Base-by-base conservation (phyloP, 1,139 yeast genomes). In the Kodamaea sp. region DNA sequence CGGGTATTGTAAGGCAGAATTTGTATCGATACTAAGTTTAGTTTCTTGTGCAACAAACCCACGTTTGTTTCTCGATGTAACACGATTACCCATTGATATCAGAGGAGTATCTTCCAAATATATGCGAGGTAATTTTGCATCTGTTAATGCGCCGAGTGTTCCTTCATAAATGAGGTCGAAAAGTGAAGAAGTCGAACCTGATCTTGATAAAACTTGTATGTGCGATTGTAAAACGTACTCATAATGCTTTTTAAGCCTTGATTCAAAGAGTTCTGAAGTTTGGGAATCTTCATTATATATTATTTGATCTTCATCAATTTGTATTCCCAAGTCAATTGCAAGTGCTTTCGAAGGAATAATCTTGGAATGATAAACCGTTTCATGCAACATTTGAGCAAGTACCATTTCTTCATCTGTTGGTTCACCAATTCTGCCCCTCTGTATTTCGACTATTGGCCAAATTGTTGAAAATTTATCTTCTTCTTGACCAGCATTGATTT, bases 321-420 rank as follows among this genome's bases (percentile, higher is more conserved):
- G 71, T 35, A 79, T 60, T 5, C 87, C 87, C 35, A 80, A 69
- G 8, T 43, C 34, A 4, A 80, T 73, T 33, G 59, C 61, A 25
- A 83, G 60, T 5, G 78, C 59, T 7, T 63, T 56, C 34, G 65
- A 62, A 3, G 77, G 67, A 25, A 85, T 60, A 12, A 82, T 46
- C 36, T 77, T 76, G 12, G 82, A 71, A 48, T 78, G 80, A 40
- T 77, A 60, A 10, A 84, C 55, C 3, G 72, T 62, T 49, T 86
- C 87, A 52, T 78, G 79, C 26, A 87, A 54, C 42, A 70, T 69
- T 58, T 87, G 95, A 3, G 95, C 79, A 27, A 86, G 55, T 25
- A 78, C 79, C 85, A 87, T 88, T 60, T 90, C 97, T 62, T 90
- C 97, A 49, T 83, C 89, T 1, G 94, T 81, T 20, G 97, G 97